Evolutionary conservation across 2,329 filamentous ascomycete species (phyloP), one percentile per base, ranked within the genome.

Genomic region (Microdochium paspali): DNA sequence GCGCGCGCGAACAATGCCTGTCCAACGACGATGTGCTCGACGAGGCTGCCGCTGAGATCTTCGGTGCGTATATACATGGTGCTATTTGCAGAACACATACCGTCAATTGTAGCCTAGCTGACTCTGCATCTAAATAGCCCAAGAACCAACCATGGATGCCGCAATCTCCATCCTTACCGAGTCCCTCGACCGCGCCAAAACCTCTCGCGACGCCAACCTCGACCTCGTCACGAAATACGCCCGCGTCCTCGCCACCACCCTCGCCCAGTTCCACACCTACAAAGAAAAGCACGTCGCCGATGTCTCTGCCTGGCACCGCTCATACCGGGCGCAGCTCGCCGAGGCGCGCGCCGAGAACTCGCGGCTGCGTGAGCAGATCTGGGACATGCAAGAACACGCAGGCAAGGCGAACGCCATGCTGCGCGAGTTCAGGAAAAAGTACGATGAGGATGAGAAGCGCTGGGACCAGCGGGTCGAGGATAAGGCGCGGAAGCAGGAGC

Each of bases 221-320:
- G 66, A 67, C 43, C 71, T 81, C 44, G 70, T 83, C 28, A 68
- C 70, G 15, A 73, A 79, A 47, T 84, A 81, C 61, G 79, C 79
- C 44, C 68, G 70, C 48, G 74, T 74, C 24, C 67, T 84, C 49
- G 69, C 72, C 42, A 66, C 71, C 43, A 78, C 84, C 65, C 72
- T 83, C 26, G 74, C 76, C 55, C 79, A 83, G 57, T 77, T 83
- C 58, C 80, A 84, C 67, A 73, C 77, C 30, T 84, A 82, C 70
- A 84, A 84, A 60, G 71, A 75, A 49, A 76, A 76, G 53, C 79
- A 83, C 58, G 73, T 83, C 43, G 66, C 68, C 44, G 81, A 84
- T 57, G 77, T 82, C 18, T 70, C 76, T 5, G 65, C 77, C 21
- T 85, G 81, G 81, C 81, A 85, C 66, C 77, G 74, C 48, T 81